Evolutionary conservation across 768 basidiomycete genomes (phyloP).

Genomic region (Termitomyces sp.): DNA sequence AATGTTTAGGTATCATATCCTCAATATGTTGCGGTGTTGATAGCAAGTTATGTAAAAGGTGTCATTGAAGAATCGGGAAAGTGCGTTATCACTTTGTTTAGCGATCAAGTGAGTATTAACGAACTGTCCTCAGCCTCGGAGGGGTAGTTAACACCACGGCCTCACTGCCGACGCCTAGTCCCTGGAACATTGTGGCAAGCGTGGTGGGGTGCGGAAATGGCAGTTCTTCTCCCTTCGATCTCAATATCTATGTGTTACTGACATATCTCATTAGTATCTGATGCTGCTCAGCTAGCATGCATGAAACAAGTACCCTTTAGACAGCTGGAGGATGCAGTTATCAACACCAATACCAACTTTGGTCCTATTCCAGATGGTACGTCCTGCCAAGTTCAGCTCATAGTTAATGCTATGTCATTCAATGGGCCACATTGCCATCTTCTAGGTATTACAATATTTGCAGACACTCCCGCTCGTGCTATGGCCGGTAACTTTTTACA

Average conservation of each 20-base stretch:
- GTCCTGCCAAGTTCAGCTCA: background rate
- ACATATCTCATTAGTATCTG: slow-evolving; percentile 11
- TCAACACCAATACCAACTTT: too few relatives aligned
- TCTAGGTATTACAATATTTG: slow-evolving; percentile 28
- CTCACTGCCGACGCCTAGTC: slow-evolving; percentile 12
- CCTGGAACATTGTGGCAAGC: slow-evolving; percentile 27
- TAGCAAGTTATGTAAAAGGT: slow-evolving; percentile 11
- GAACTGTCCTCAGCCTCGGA: slow-evolving; percentile 3
- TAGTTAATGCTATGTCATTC: background rate
- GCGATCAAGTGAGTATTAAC: background rate
- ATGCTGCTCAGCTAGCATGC: slow-evolving; percentile 28
- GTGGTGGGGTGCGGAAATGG: slow-evolving; percentile 30
- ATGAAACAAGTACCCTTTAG: slow-evolving; percentile 29
- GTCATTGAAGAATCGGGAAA: slow-evolving; percentile 33
- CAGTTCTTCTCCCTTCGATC: slow-evolving; percentile 3
- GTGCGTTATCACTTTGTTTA: slow-evolving; percentile 11
- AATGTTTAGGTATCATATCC: background rate
- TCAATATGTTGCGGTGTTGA: background rate
- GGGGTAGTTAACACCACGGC: slow-evolving; percentile 3
- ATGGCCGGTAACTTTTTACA: slow-evolving; percentile 16
- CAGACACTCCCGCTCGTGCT: slow-evolving; percentile 20
- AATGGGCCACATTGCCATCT: background rate
- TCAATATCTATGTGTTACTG: background rate
- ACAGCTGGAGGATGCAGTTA: slow-evolving; percentile 11
- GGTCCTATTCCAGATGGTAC: too few relatives aligned